Conservation (phyloP, 768 basidiomycete genomes). For the Sistotremastrum niveocremeum region DNA sequence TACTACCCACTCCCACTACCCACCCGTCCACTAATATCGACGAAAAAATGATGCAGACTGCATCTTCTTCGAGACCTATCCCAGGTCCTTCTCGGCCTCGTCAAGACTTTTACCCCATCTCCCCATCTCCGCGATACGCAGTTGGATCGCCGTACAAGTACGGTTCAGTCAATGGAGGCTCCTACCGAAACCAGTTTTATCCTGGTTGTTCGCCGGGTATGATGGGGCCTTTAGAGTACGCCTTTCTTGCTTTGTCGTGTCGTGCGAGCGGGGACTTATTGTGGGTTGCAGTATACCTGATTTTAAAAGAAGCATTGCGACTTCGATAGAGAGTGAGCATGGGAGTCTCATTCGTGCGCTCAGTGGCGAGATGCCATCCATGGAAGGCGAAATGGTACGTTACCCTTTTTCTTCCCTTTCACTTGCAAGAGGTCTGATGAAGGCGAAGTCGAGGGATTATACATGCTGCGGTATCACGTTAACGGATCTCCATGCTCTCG, state of each 20-base stretch:
- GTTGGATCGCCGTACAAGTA: too few relatives aligned
- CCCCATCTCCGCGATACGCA: too few relatives aligned
- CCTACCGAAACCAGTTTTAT: conserved; percentile 50
- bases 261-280: neutral
- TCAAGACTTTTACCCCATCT: too few relatives aligned
- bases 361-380: conserved; percentile 38
- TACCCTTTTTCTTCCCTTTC: neutral
- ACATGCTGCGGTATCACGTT: conserved; percentile 78
- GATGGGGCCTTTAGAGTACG: conserved; percentile 55
- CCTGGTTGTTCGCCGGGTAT: conserved; percentile 51
- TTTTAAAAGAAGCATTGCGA: conserved; percentile 30
- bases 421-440: neutral
- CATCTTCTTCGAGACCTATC: too few relatives aligned
- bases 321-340: conserved; percentile 49
- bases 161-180: conserved; percentile 19
- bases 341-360: conserved; percentile 51
- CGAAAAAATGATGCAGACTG: too few relatives aligned
- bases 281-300: conserved; percentile 26
- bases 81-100: too few relatives aligned
- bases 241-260: neutral
- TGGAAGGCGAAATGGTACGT: conserved; percentile 60
- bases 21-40: too few relatives aligned
- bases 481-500: conserved; percentile 64
- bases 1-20: too few relatives aligned
- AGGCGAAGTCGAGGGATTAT: conserved; percentile 67